Percentiles rank a stretch among this genome's conserved stretches.
Evolutionary conservation across 768 basidiomycete genomes (phyloP).

Genomic region (Lactarius hatsudake): DNA sequence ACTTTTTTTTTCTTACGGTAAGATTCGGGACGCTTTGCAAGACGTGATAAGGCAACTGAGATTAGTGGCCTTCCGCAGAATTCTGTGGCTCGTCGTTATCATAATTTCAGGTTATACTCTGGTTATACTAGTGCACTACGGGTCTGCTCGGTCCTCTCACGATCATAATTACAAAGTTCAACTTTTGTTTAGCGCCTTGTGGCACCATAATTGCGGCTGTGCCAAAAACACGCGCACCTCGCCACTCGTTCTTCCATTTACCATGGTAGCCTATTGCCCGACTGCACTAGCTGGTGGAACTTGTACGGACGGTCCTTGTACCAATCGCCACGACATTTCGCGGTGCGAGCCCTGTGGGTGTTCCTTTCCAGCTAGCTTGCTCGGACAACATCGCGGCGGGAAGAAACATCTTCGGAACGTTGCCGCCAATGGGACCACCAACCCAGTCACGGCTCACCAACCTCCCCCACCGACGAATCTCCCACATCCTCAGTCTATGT

Average conservation of each 20-base stretch:
- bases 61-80: no score
- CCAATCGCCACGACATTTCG: slow-evolving; percentile 25
- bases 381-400: slow-evolving; percentile 4
- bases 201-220: neutral
- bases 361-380: neutral
- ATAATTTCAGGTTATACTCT: no score
- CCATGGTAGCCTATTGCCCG: slow-evolving; percentile 11
- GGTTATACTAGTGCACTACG: no score
- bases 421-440: neutral
- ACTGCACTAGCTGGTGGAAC: slow-evolving; percentile 20
- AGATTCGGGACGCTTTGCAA: no score
- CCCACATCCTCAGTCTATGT: neutral
- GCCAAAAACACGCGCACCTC: neutral
- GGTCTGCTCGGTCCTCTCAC: no score
- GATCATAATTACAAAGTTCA: no score
- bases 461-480: neutral
- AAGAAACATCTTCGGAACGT: slow-evolving; percentile 12
- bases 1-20: no score
- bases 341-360: slow-evolving; percentile 30
- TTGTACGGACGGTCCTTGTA: slow-evolving; percentile 25
- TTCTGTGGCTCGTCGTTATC: no score
- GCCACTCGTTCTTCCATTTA: slow-evolving; percentile 6
- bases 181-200: neutral
- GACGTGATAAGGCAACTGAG: no score
- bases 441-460: neutral